phyloP scores from a whole-genome alignment of 305 asterid species.

The Fraxinus latifolia region DNA sequence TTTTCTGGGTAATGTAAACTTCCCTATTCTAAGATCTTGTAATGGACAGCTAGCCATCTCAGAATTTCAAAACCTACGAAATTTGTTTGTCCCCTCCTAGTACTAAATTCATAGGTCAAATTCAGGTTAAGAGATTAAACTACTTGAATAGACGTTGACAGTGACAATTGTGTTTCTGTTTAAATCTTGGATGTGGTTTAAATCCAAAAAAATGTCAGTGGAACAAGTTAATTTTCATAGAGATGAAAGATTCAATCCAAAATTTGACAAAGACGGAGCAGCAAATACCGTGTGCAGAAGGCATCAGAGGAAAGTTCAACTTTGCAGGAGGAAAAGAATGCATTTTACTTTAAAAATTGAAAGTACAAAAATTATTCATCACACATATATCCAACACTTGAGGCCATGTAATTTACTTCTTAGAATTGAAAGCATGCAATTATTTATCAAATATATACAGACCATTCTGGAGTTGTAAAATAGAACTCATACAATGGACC shows the following conservation, averaged over 20 bases:
- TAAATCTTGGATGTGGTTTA: neutral
- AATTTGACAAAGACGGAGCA: neutral
- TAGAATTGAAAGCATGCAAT: neutral
- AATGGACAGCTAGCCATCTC: neutral
- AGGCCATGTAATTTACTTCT: neutral
- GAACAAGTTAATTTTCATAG: neutral
- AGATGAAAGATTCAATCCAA: neutral
- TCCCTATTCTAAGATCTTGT: neutral
- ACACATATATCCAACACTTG: neutral
- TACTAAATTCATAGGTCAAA: neutral
- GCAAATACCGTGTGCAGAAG: neutral
- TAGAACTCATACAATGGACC: neutral
- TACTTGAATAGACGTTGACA: neutral
- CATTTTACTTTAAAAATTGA: neutral
- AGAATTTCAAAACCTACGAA: neutral
- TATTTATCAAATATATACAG: neutral
- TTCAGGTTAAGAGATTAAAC: neutral
- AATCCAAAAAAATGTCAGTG: neutral
- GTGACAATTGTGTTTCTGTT: neutral
- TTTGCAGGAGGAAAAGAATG: neutral
- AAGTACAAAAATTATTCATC: neutral
- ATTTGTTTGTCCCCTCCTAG: neutral
- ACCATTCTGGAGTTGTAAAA: neutral
- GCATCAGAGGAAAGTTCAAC: neutral
- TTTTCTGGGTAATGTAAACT: neutral